Evolutionary conservation across 2,329 filamentous ascomycete genomes (phyloP).

Genomic region (Periconia sp.): DNA sequence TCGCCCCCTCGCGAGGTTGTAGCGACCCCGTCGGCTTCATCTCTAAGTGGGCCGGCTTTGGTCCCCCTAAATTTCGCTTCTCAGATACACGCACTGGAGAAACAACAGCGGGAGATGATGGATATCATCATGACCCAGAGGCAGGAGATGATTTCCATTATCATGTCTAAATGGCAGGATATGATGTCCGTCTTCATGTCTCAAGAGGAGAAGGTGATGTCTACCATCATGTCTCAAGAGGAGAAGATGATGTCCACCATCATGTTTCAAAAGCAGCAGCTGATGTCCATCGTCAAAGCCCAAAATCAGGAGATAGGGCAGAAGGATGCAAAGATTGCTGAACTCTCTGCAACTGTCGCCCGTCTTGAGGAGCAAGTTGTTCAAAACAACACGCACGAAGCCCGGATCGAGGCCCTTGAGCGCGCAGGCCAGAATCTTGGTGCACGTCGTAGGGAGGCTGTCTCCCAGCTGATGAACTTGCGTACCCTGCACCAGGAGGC

Average conservation of each 20-base stretch:
- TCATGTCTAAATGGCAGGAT: too few species aligned
- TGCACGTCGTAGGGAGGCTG: constrained; percentile 22
- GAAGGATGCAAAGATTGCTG: constrained; percentile 18
- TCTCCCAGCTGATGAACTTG: constrained; percentile 20
- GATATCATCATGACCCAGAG: constrained; percentile 14
- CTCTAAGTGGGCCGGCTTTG: too few species aligned
- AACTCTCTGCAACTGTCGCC: neutral
- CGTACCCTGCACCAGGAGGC: constrained; percentile 25
- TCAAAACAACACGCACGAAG: neutral
- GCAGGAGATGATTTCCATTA: too few species aligned
- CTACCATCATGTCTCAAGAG: too few species aligned
- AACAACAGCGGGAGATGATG: constrained; percentile 12
- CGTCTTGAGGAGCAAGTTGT: too few species aligned
- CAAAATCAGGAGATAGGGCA: constrained; percentile 6
- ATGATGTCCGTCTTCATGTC: too few species aligned
- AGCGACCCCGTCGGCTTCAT: too few species aligned
- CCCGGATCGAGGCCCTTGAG: constrained; percentile 20
- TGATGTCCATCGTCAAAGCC: constrained; percentile 6
- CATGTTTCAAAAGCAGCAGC: too few species aligned
- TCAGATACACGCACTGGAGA: constrained; percentile 18
- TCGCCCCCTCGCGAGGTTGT: too few species aligned
- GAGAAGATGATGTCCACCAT: too few species aligned
- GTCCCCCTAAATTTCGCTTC: too few species aligned
- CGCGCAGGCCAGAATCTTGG: neutral
- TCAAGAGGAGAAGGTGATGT: too few species aligned